phyloP scores from a whole-genome alignment of 305 asterid genomes.

The Petunia hybrid region DNA sequence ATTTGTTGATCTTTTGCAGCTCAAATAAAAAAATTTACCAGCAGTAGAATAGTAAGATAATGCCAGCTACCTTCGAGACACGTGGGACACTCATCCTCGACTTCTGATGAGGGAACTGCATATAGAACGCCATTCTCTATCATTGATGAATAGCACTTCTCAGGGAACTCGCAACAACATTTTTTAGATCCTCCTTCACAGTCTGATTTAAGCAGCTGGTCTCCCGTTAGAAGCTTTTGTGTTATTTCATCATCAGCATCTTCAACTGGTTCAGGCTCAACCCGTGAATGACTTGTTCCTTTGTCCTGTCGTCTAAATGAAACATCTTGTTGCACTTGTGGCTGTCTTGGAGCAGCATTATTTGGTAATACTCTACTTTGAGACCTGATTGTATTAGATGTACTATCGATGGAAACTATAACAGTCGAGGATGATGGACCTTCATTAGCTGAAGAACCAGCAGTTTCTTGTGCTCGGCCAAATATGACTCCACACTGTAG shows the following conservation, averaged over 20 bases:
- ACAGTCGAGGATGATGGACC: not conserved
- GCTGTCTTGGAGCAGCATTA: not conserved
- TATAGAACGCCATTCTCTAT: not conserved
- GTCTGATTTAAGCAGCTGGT: not conserved
- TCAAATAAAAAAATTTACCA: not conserved
- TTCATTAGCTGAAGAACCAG: constrained; percentile 14
- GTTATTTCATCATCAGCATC: constrained; percentile 34
- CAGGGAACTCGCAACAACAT: not conserved
- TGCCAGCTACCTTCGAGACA: constrained; percentile 67
- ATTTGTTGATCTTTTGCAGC: not conserved
- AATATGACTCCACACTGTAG: constrained; percentile 29
- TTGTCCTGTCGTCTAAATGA: constrained; percentile 26
- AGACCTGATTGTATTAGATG: constrained; percentile 17
- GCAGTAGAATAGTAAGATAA: not conserved
- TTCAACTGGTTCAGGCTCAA: constrained; percentile 27
- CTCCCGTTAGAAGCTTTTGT: constrained; percentile 29
- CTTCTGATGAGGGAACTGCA: constrained; percentile 39
- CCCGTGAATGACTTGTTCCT: constrained; percentile 39
- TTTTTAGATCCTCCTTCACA: constrained; percentile 15
- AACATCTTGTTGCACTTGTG: constrained; percentile 1
- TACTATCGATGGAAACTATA: not conserved
- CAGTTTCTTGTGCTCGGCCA: constrained; percentile 28
- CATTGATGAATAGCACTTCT: constrained; percentile 35
- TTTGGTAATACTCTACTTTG: constrained; percentile 19
- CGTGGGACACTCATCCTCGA: constrained; percentile 67